phyloP scores from a whole-genome alignment of 2,329 filamentous ascomycete species.

The Cladosporium austrohemisphaericum region DNA sequence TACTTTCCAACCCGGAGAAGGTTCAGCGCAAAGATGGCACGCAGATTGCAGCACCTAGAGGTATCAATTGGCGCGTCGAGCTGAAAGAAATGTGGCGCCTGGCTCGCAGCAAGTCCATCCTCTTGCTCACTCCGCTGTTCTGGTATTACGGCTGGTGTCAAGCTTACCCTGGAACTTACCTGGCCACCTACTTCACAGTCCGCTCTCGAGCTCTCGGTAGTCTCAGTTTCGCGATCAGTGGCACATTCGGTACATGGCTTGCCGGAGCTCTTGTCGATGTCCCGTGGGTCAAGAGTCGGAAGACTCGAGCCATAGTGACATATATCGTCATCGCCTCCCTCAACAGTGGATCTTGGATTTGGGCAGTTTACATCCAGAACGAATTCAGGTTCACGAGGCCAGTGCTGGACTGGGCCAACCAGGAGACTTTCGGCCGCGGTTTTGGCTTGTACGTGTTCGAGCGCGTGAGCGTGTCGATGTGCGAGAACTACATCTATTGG shows the following conservation, averaged over 20 bases:
- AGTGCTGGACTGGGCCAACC: conserved; percentile 40
- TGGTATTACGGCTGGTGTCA: conserved; percentile 45
- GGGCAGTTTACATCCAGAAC: conserved; percentile 19
- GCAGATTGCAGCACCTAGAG: conserved; percentile 33
- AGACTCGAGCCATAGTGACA: conserved; percentile 17
- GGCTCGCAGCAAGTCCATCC: conserved; percentile 30
- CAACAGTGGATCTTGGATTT: conserved; percentile 21
- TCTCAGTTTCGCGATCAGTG: conserved; percentile 41
- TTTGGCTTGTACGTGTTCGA: conserved; percentile 13
- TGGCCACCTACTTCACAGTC: conserved; percentile 45
- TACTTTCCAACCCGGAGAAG: conserved; percentile 39
- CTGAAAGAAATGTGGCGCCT: conserved; percentile 37
- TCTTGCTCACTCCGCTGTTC: conserved; percentile 41
- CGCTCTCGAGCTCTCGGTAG: conserved; percentile 43
- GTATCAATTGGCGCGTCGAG: conserved; percentile 37
- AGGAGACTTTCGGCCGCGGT: conserved; percentile 9
- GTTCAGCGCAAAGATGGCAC: conserved; percentile 40
- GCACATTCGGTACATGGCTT: conserved; percentile 23
- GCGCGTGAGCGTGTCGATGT: conserved; percentile 10
- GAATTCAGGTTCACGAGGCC: conserved; percentile 42
- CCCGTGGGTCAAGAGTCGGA: conserved; percentile 4
- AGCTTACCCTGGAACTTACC: conserved; percentile 32
- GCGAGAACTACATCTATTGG: conserved; percentile 9
- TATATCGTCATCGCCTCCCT: conserved; percentile 17
- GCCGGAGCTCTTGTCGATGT: conserved; percentile 20